Percentiles rank a stretch among this genome's conserved stretches.
These are phyloP conservation scores for Piromyces finnis DNA, from an alignment of 192 early-diverging fungal species.

Conservation along the genomic window DNA sequence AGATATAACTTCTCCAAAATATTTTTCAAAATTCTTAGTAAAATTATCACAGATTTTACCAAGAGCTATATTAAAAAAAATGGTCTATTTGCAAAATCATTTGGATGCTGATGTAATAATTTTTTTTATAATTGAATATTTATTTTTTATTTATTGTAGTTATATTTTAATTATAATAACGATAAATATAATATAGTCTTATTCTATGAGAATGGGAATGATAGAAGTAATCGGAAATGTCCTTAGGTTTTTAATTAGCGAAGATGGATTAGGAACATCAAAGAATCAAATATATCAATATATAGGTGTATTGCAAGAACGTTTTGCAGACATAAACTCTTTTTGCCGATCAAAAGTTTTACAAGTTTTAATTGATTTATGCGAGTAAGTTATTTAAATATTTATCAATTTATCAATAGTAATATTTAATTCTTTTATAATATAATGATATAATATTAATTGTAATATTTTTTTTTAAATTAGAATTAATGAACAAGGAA, in stretches of 20 bases:
- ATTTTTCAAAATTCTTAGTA: conserved; percentile 64
- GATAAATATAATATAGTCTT: too few relatives aligned
- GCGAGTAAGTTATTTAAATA: conserved; percentile 65
- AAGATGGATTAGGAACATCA: conserved; percentile 17
- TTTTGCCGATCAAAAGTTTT: conserved; percentile 74
- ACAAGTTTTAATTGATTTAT: conserved; percentile 61
- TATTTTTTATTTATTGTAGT: conserved; percentile 1
- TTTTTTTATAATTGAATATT: background rate
- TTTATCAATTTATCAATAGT: too few relatives aligned
- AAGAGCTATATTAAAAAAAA: conserved; percentile 68
- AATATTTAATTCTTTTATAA: too few relatives aligned
- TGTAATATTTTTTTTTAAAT: conserved; percentile 35
- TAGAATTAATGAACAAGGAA: conserved; percentile 11
- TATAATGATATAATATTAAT: too few relatives aligned
- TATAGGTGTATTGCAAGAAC: conserved; percentile 80
- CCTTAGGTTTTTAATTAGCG: conserved; percentile 51
- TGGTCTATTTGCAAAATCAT: conserved; percentile 64
- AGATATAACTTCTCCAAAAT: conserved; percentile 64
- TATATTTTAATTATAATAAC: too few relatives aligned
- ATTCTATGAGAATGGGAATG: conserved; percentile 67
- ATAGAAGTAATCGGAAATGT: conserved; percentile 80
- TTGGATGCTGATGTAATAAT: conserved; percentile 70
- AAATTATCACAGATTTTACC: conserved; percentile 65
- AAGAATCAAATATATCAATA: conserved; percentile 61
- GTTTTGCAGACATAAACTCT: conserved; percentile 78